Evolutionary conservation across 768 basidiomycete species (phyloP).

Genomic region (Leccinum imitatum): DNA sequence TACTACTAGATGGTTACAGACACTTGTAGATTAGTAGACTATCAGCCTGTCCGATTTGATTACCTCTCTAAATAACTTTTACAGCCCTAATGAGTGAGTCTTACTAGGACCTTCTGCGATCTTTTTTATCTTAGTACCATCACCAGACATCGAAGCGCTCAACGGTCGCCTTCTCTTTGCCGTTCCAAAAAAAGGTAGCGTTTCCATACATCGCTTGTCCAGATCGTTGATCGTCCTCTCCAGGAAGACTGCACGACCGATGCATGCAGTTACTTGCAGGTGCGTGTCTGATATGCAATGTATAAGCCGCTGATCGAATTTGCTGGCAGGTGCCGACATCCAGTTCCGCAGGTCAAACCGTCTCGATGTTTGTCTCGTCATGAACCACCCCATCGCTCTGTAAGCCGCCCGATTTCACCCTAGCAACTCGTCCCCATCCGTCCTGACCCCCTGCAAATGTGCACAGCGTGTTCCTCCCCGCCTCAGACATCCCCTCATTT

Average conservation of each 20-base stretch:
- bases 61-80: too few relatives aligned
- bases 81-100: slow-evolving; percentile 26
- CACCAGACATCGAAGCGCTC: slow-evolving; percentile 67
- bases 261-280: slow-evolving; percentile 84
- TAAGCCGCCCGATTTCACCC: slow-evolving; percentile 39
- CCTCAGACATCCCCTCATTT: slow-evolving; percentile 96
- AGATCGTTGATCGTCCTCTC: neutral
- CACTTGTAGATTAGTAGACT: too few relatives aligned
- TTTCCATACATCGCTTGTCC: neutral
- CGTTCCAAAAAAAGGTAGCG: slow-evolving; percentile 92
- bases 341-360: slow-evolving; percentile 86
- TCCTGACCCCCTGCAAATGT: neutral
- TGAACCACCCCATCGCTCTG: slow-evolving; percentile 94
- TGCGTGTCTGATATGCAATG: slow-evolving; percentile 30
- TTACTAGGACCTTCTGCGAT: neutral
- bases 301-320: neutral
- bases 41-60: too few relatives aligned
- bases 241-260: slow-evolving; percentile 89
- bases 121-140: neutral
- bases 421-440: neutral
- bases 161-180: slow-evolving; percentile 89
- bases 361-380: slow-evolving; percentile 90
- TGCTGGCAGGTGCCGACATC: slow-evolving; percentile 80
- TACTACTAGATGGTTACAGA: too few relatives aligned
- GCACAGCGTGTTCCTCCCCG: slow-evolving; percentile 92